These are phyloP conservation scores for Stephanodiscus minutulus DNA, from an alignment of 108 stramenopile species.

Conservation along the genomic window DNA sequence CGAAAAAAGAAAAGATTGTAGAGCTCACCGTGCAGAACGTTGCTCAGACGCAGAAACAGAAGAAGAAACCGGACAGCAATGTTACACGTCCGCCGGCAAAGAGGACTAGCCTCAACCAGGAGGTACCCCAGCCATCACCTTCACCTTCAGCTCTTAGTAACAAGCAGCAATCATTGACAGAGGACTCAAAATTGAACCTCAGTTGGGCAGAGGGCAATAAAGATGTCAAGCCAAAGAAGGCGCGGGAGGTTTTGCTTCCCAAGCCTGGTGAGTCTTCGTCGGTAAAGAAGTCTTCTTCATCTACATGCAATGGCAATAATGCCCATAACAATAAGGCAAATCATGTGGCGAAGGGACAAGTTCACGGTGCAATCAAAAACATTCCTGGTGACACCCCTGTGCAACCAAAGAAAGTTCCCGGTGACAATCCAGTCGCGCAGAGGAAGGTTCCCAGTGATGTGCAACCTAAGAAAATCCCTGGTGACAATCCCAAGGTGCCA, in stretches of 20 bases:
- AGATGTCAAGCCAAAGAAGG: slow-evolving; percentile 32
- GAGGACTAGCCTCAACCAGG: slow-evolving; percentile 20
- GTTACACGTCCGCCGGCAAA: slow-evolving; percentile 9
- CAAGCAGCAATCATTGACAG: slow-evolving; percentile 1
- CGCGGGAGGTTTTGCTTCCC: slow-evolving; percentile 12
- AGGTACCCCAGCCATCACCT: slow-evolving; percentile 10
- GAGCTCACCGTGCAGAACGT: slow-evolving; percentile 20
- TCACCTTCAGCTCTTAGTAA: slow-evolving; percentile 15
- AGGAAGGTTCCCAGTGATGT: slow-evolving; percentile 42
- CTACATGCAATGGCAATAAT: slow-evolving; percentile 5
- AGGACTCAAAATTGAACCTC: slow-evolving; percentile 21
- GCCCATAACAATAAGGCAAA: not conserved
- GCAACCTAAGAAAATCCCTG: slow-evolving; percentile 35
- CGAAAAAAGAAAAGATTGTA: slow-evolving; percentile 33
- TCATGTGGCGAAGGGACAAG: not conserved
- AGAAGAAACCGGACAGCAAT: slow-evolving; percentile 28
- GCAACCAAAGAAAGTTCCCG: slow-evolving; percentile 20
- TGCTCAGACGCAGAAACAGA: slow-evolving; percentile 23
- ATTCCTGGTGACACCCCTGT: slow-evolving; percentile 18
- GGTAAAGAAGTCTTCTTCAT: slow-evolving; percentile 18
- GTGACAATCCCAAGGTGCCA: slow-evolving; percentile 47
- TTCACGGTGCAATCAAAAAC: not conserved
- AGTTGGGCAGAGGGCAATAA: slow-evolving; percentile 22
- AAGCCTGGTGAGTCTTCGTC: slow-evolving; percentile 19
- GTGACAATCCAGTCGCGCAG: slow-evolving; percentile 16